phyloP scores from a whole-genome alignment of 805 yeast genomes.

The Brettanomyces custersianus region DNA sequence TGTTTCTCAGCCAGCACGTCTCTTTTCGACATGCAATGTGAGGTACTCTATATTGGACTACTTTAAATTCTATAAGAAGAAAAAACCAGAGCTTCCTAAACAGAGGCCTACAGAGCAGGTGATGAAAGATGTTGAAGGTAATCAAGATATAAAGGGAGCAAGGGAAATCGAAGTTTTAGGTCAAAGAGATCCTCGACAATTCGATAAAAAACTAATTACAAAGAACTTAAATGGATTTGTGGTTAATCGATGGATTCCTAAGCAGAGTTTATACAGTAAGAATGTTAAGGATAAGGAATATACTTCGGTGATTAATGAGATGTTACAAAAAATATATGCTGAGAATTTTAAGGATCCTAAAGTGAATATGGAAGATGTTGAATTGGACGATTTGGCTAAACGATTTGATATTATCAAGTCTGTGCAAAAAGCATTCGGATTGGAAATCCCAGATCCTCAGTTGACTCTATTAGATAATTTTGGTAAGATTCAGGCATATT shows the following conservation, averaged over 20 bases:
- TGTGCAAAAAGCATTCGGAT: conserved; percentile 39
- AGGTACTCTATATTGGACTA: conserved; percentile 22
- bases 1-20: too few species aligned
- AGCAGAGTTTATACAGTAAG: not conserved
- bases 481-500: conserved; percentile 28
- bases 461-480: conserved; percentile 34
- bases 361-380: not conserved
- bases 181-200: conserved; percentile 17
- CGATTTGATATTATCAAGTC: conserved; percentile 42
- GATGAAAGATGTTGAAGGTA: conserved; percentile 22
- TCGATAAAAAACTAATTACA: conserved; percentile 14
- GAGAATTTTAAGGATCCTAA: not conserved
- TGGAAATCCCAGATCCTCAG: conserved; percentile 44
- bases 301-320: conserved; percentile 9
- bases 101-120: conserved; percentile 18
- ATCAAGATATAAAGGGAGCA: conserved; percentile 8
- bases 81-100: conserved; percentile 9
- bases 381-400: conserved; percentile 32
- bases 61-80: conserved; percentile 23
- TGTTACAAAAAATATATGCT: conserved; percentile 11
- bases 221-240: conserved; percentile 23
- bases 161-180: conserved; percentile 23
- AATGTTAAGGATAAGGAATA: conserved; percentile 7
- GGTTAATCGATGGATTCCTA: conserved; percentile 24
- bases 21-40: conserved; percentile 11